Evolutionary conservation across 2,329 filamentous ascomycete species (phyloP).

Genomic region (Hypoxylon sp.): DNA sequence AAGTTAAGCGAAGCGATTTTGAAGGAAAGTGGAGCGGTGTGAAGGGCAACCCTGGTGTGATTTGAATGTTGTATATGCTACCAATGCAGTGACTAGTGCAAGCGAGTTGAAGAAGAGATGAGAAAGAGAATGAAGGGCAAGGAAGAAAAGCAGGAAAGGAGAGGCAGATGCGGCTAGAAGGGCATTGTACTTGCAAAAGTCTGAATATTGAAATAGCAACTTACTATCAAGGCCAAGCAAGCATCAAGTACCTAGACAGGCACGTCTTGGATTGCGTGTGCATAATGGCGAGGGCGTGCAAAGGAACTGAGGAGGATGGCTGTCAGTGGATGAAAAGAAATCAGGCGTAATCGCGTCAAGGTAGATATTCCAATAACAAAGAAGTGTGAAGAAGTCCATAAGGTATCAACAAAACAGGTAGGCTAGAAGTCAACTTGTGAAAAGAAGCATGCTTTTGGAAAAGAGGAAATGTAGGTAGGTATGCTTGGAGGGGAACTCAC

Average conservation of each 20-base stretch:
- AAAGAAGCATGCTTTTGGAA: not conserved
- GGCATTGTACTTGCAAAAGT: not conserved
- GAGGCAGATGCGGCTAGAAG: not conserved
- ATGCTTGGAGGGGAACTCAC: constrained; percentile 9
- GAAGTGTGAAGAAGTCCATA: too few relatives aligned
- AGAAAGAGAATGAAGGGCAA: too few relatives aligned
- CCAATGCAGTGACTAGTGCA: too few relatives aligned
- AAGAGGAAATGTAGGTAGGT: not conserved
- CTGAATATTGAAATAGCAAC: not conserved
- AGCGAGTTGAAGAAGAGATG: too few relatives aligned
- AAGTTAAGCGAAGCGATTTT: not conserved
- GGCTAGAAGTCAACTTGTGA: not conserved
- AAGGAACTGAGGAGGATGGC: not conserved
- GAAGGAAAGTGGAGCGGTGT: not conserved
- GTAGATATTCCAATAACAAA: not conserved
- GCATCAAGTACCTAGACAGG: too few relatives aligned
- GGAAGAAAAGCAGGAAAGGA: not conserved
- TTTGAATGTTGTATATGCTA: too few relatives aligned
- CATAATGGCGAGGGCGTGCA: not conserved
- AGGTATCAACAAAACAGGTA: not conserved
- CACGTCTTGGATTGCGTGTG: not conserved
- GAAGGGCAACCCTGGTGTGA: not conserved
- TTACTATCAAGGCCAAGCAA: not conserved
- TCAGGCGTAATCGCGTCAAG: not conserved
- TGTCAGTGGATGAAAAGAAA: too few relatives aligned